A percentile compares a stretch with the other conserved stretches of the same genome.
Conservation (phyloP, 2,329 filamentous ascomycete genomes). For the Pyrenochaeta sp. region DNA sequence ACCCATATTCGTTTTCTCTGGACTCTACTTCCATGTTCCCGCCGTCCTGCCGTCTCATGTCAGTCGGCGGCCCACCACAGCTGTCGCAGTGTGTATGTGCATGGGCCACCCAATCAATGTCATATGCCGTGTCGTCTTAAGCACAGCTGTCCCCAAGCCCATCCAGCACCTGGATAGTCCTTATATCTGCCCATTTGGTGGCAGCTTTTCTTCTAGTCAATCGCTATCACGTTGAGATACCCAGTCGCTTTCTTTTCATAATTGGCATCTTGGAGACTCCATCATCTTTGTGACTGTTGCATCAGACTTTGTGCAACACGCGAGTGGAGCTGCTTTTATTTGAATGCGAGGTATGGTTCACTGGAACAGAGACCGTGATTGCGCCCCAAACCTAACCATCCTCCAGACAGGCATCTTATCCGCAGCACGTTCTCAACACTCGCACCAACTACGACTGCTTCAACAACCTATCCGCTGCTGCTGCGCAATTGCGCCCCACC, state of each 20-base stretch:
- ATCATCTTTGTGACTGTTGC: conserved; percentile 21
- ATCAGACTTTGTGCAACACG: conserved; percentile 29
- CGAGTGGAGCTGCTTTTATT: conserved; percentile 20
- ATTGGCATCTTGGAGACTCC: conserved; percentile 9
- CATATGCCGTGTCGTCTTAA: conserved; percentile 34
- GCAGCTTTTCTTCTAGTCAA: conserved; percentile 23
- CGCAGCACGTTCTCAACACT: neutral
- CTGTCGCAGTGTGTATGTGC: conserved; percentile 29
- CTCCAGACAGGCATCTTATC: neutral
- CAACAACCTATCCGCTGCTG: neutral
- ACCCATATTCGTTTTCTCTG: neutral
- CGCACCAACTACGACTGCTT: neutral
- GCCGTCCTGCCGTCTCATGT: conserved; percentile 14
- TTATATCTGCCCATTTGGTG: conserved; percentile 30
- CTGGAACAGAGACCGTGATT: neutral
- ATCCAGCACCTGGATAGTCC: conserved; percentile 17
- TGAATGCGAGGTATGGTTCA: conserved; percentile 20
- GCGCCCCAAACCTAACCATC: neutral
- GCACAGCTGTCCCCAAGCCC: conserved; percentile 50
- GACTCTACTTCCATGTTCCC: neutral
- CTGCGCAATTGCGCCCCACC: conserved; percentile 19
- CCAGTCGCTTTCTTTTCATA: conserved; percentile 37
- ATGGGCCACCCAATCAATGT: conserved; percentile 42
- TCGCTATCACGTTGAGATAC: conserved; percentile 34
- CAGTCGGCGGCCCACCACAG: conserved; percentile 19